Base-by-base conservation (phyloP, 352 stramenopile species). In the Thraustochytrium striatum region DNA sequence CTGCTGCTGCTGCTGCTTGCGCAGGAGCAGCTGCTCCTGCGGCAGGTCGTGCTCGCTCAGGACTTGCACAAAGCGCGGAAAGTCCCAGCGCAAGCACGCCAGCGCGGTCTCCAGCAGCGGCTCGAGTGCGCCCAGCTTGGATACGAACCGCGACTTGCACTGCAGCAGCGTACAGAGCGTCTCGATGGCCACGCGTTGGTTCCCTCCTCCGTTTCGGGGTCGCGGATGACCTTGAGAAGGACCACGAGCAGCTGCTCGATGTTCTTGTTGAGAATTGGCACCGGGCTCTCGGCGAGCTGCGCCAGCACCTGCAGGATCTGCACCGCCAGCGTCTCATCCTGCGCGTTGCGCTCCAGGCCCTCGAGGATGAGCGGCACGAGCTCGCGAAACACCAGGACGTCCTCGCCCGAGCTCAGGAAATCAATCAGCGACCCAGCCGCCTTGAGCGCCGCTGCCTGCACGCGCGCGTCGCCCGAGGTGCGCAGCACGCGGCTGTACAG, bases 181-280 rank as follows among this genome's bases (percentile, higher is more conserved):
- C 11, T 55, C 30, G 11, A 30, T 38, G 7, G 65, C 65, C 11
- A 38, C 65, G n/a, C 52, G 41, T 75, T 75, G 65, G 68, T 61
- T 25, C 65, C 65, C 16, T 19, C 16, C 0, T 75, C 65, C 44
- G 68, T 43, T 13, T 75, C 65, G 41, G n/a, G 19, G 16, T 30
- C 35, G 35, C 52, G 65, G 21, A 75, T 30, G 32, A 75, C 52
- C 1, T 30, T 32, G 5, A 75, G 44, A 19, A 75, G 21, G 7
- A 75, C 65, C 32, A 33, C 32, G 16, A 75, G 41, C 32, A 61
- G 44, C 9, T 70, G 19, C 39, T 75, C 61, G 52, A 75, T 25
- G 47, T 16, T 43, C 52, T 75, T 75, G 65, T 75, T 75, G 41
- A 75, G 25, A 70, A 75, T 75, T 8, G 65, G 65, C 3, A 62